Percentiles rank a stretch among this genome's conserved stretches.
phyloP scores from a whole-genome alignment of 2,329 filamentous ascomycete species.

The Colletotrichum simmondsii region DNA sequence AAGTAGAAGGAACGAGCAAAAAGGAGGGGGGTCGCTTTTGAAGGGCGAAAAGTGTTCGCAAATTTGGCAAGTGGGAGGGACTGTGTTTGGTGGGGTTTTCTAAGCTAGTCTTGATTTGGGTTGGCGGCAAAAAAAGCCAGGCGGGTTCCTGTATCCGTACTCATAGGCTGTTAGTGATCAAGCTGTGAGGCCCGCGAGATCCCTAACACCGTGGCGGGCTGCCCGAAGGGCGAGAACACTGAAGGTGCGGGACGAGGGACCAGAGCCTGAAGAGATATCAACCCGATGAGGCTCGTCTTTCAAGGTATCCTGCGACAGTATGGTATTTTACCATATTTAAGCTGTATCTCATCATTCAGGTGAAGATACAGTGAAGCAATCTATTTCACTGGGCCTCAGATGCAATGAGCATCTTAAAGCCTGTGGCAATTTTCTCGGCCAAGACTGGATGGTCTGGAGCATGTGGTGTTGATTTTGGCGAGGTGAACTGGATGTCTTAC shows the following conservation, averaged over 20 bases:
- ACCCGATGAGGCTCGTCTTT: background rate
- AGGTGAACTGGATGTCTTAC: background rate
- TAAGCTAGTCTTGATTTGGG: constrained; percentile 28
- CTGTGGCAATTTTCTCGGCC: background rate
- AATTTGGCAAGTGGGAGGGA: constrained; percentile 37
- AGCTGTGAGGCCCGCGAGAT: background rate
- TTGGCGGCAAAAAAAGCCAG: constrained; percentile 1
- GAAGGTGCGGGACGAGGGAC: constrained; percentile 10
- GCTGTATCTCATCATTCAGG: background rate
- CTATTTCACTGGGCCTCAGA: background rate
- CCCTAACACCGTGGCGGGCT: constrained; percentile 12
- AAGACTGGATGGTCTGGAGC: background rate
- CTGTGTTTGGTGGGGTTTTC: constrained; percentile 37
- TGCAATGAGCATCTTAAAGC: background rate
- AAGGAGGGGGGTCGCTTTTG: constrained; percentile 32
- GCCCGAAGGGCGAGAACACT: constrained; percentile 26
- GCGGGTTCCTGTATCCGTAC: background rate
- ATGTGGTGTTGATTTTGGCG: background rate
- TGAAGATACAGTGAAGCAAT: background rate
- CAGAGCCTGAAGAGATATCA: constrained; percentile 7
- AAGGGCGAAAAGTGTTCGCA: constrained; percentile 36
- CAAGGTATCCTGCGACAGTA: background rate
- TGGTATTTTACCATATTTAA: background rate
- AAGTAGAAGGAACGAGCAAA: constrained; percentile 15
- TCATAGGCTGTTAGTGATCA: constrained; percentile 1